A percentile compares a stretch with the other conserved stretches of the same genome.
phyloP scores from a whole-genome alignment of 2,329 filamentous ascomycete species.

The Pestalotiopsis sp. region DNA sequence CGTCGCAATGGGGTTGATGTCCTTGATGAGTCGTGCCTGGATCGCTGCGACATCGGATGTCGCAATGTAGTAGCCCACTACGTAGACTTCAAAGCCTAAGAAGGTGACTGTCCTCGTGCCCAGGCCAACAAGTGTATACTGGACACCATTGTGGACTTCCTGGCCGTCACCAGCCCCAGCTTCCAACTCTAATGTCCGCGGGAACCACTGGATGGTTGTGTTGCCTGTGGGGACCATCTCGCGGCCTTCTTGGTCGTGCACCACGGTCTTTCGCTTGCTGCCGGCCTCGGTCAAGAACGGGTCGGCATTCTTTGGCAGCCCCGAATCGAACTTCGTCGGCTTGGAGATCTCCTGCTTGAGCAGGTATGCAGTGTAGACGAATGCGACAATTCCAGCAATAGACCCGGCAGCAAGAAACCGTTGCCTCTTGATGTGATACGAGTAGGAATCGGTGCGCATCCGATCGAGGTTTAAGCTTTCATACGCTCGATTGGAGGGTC shows the following conservation, averaged over 20 bases:
- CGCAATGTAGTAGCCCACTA: constrained; percentile 89
- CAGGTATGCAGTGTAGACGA: constrained; percentile 49
- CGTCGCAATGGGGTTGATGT: constrained; percentile 76
- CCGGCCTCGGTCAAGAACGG: constrained; percentile 51
- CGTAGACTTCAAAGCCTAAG: constrained; percentile 87
- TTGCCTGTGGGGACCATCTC: constrained; percentile 83
- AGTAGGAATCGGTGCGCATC: constrained; percentile 45
- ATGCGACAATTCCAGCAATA: constrained; percentile 50
- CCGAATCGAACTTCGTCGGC: constrained; percentile 50
- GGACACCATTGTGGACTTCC: constrained; percentile 44
- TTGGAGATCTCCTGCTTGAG: constrained; percentile 34
- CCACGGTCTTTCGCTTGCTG: constrained; percentile 57
- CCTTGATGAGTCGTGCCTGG: constrained; percentile 75
- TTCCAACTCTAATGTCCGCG: constrained; percentile 66
- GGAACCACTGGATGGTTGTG: constrained; percentile 77
- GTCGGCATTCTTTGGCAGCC: constrained; percentile 38
- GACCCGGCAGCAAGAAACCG: constrained; percentile 54
- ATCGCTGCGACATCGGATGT: constrained; percentile 80
- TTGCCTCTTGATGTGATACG: constrained; percentile 53
- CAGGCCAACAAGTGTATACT: constrained; percentile 87
- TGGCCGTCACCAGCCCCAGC: constrained; percentile 27
- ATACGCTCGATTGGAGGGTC: constrained; percentile 34
- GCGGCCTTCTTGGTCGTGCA: constrained; percentile 68
- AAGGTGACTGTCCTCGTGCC: constrained; percentile 91
- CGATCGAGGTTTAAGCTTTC: constrained; percentile 53